Conservation (phyloP, 805 yeast genomes). For the Saturnispora quitensis region DNA sequence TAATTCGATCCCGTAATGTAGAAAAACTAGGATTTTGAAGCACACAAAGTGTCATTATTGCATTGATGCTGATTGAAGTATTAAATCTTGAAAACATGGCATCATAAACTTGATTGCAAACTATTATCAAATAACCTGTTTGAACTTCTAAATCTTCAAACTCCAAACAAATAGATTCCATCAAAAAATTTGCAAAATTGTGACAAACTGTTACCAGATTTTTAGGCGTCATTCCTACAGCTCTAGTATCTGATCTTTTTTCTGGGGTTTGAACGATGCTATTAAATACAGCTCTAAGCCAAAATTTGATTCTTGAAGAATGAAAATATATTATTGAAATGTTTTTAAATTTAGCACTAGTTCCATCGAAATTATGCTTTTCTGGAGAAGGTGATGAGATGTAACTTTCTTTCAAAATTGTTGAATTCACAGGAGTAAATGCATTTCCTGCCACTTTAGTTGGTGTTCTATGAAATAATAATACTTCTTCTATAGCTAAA, state of each 20-base stretch:
- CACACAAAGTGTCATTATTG: conserved; percentile 38
- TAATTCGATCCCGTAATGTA: conserved; percentile 23
- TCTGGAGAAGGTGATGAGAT: conserved; percentile 33
- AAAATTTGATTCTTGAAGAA: conserved; percentile 37
- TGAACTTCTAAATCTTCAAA: conserved; percentile 18
- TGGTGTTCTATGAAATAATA: conserved; percentile 42
- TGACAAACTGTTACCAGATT: conserved; percentile 20
- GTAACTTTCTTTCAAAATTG: conserved; percentile 35
- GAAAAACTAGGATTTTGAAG: conserved; percentile 43
- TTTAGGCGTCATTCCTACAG: conserved; percentile 20
- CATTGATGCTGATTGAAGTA: conserved; percentile 25
- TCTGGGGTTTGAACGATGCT: conserved; percentile 25
- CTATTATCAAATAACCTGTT: conserved; percentile 19
- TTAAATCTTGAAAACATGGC: conserved; percentile 19
- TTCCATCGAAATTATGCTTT: conserved; percentile 32
- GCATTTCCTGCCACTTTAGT: conserved; percentile 35
- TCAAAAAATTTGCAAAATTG: conserved; percentile 17
- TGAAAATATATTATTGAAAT: conserved; percentile 47
- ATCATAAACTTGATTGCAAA: conserved; percentile 22
- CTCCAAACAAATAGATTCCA: conserved; percentile 13
- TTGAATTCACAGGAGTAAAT: conserved; percentile 24
- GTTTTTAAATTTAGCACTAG: conserved; percentile 55
- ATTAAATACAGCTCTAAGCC: conserved; percentile 27
- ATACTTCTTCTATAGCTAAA: conserved; percentile 48
- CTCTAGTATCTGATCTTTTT: conserved; percentile 36